phyloP scores from a whole-genome alignment of 2,329 filamentous ascomycete species.

The Paecilomyces sp. region DNA sequence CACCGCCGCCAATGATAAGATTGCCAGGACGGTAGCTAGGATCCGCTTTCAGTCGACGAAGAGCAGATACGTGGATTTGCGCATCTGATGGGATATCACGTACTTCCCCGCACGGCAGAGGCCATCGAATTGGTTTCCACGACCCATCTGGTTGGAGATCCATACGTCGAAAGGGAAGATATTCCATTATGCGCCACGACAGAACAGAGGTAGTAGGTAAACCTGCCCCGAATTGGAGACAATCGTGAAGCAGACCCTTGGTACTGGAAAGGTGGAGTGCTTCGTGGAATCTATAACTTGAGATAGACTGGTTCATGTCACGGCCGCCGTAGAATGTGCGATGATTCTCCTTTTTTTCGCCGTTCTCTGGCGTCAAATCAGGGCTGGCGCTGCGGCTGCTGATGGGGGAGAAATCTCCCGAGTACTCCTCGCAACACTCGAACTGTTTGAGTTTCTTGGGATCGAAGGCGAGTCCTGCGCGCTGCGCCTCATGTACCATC shows the following conservation, averaged over 20 bases:
- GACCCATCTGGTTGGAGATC: slow-evolving; percentile 64
- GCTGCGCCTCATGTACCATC: slow-evolving; percentile 60
- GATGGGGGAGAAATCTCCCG: slow-evolving; percentile 28
- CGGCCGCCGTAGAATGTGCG: neutral
- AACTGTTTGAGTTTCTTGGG: slow-evolving; percentile 59
- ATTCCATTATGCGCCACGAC: slow-evolving; percentile 74
- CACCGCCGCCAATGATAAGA: slow-evolving; percentile 71
- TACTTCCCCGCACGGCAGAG: slow-evolving; percentile 68
- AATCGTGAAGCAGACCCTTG: slow-evolving; percentile 59
- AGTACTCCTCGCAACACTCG: slow-evolving; percentile 50
- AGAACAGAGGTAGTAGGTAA: slow-evolving; percentile 50
- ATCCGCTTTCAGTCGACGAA: slow-evolving; percentile 62
- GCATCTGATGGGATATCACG: slow-evolving; percentile 67
- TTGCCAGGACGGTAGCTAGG: slow-evolving; percentile 67
- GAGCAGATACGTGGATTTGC: slow-evolving; percentile 65
- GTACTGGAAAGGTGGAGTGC: slow-evolving; percentile 53
- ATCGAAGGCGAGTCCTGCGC: slow-evolving; percentile 65
- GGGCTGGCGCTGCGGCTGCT: slow-evolving; percentile 2
- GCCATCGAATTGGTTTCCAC: slow-evolving; percentile 77
- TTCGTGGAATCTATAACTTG: slow-evolving; percentile 44
- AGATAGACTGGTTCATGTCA: slow-evolving; percentile 17
- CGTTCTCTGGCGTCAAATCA: neutral
- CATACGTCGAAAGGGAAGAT: slow-evolving; percentile 73
- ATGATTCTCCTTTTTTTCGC: slow-evolving; percentile 3
- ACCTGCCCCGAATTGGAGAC: slow-evolving; percentile 58